phyloP scores from a whole-genome alignment of 1,139 yeast species.

The Pichia sp. region DNA sequence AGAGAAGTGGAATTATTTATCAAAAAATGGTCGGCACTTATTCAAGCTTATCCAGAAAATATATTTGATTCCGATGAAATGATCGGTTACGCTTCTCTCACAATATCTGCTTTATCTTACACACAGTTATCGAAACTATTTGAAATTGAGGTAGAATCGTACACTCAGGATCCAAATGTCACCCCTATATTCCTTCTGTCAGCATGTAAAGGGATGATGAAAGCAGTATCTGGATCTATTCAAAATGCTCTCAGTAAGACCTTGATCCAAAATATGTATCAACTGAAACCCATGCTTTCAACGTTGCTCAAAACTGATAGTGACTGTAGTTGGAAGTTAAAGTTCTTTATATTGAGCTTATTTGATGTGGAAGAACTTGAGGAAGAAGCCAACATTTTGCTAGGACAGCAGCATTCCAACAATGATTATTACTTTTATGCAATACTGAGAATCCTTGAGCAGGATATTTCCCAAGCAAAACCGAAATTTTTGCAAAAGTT shows the following conservation, averaged over 20 bases:
- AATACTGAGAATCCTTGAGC: constrained; percentile 47
- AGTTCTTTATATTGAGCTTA: constrained; percentile 44
- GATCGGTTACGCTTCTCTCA: constrained; percentile 36
- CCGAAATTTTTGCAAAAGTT: constrained; percentile 29
- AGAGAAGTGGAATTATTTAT: constrained; percentile 56
- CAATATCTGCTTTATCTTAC: constrained; percentile 42
- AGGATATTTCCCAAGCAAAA: constrained; percentile 16
- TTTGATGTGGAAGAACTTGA: constrained; percentile 40
- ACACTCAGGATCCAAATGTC: constrained; percentile 15
- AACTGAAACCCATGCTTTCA: constrained; percentile 21
- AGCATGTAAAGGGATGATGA: constrained; percentile 38
- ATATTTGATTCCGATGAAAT: constrained; percentile 30
- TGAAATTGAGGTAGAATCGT: constrained; percentile 20
- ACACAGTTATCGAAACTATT: constrained; percentile 39
- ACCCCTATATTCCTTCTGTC: constrained; percentile 34
- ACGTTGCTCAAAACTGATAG: constrained; percentile 21
- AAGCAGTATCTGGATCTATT: constrained; percentile 23
- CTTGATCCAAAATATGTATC: constrained; percentile 17
- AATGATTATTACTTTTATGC: constrained; percentile 36
- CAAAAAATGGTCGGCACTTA: constrained; percentile 42
- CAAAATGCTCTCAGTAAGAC: constrained; percentile 22
- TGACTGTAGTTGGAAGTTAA: constrained; percentile 40
- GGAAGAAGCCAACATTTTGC: constrained; percentile 11
- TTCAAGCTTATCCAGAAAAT: constrained; percentile 28
- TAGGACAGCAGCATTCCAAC: not conserved